Percentiles rank a stretch among this genome's conserved stretches.
phyloP scores from a whole-genome alignment of 441 rosid species.

The Aleurites moluccanus region DNA sequence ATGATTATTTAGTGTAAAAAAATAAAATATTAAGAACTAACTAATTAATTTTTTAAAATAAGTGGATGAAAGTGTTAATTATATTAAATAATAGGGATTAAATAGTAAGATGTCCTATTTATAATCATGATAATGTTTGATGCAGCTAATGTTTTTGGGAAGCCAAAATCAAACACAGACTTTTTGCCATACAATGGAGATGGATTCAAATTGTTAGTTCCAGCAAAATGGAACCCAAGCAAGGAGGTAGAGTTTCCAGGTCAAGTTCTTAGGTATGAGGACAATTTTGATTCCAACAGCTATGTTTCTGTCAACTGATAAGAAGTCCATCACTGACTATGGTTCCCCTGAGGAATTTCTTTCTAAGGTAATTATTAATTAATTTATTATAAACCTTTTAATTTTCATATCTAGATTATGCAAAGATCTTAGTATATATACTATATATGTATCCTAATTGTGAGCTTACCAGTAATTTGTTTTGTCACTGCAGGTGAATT shows the following conservation, averaged over 20 bases:
- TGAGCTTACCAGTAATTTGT: neutral
- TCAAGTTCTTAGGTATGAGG: constrained; percentile 88
- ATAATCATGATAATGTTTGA: too few relatives aligned
- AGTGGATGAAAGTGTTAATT: too few relatives aligned
- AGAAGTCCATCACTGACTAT: constrained; percentile 82
- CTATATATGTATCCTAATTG: too few relatives aligned
- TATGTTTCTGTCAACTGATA: constrained; percentile 73
- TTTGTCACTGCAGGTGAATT: constrained; percentile 60
- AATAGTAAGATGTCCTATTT: too few relatives aligned
- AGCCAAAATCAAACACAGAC: constrained; percentile 88
- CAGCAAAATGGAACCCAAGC: constrained; percentile 97
- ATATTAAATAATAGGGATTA: too few relatives aligned
- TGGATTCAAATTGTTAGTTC: constrained; percentile 72
- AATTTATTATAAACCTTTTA: neutral
- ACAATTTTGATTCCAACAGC: constrained; percentile 83
- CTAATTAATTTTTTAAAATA: too few relatives aligned
- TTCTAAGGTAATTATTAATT: constrained; percentile 42
- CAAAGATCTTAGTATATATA: neutral
- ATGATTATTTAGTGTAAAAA: too few relatives aligned
- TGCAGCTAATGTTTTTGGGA: constrained; percentile 95
- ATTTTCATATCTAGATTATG: neutral
- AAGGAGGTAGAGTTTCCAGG: constrained; percentile 89
- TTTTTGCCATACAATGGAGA: constrained; percentile 71
- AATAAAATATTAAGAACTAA: too few relatives aligned
- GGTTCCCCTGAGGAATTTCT: constrained; percentile 90